Conservation (phyloP, 148 eudicot species). For the Camellia japonica region DNA sequence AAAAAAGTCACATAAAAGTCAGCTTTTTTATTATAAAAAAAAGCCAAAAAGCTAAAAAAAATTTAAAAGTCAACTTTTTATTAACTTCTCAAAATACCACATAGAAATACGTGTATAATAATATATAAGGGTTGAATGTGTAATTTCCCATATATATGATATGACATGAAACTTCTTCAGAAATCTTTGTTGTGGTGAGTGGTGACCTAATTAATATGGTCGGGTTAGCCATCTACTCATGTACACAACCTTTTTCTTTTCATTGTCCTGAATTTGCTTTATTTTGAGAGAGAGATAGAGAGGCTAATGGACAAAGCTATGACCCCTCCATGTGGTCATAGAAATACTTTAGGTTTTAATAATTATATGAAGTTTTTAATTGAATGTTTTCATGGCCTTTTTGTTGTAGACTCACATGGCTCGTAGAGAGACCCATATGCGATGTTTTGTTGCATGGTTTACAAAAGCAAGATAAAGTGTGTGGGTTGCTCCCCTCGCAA, state of each 20-base stretch:
- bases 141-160: too few relatives aligned
- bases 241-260: neutral
- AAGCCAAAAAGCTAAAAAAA: too few relatives aligned
- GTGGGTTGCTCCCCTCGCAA: neutral
- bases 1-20: too few relatives aligned
- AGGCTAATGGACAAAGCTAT: conserved; percentile 5
- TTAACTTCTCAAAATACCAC: too few relatives aligned
- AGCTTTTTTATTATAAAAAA: too few relatives aligned
- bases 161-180: too few relatives aligned
- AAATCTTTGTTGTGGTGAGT: too few relatives aligned
- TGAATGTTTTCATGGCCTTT: neutral
- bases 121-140: too few relatives aligned
- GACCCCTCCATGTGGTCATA: conserved; percentile 24
- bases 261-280: neutral
- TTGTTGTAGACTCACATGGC: conserved; percentile 3
- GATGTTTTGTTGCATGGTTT: neutral
- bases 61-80: too few relatives aligned
- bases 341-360: neutral
- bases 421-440: neutral
- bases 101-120: too few relatives aligned
- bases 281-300: neutral
- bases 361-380: neutral
- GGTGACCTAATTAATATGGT: neutral
- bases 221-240: neutral
- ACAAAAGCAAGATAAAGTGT: neutral